These are phyloP conservation scores for Penicillium sp. DNA, from an alignment of 2,329 filamentous ascomycete species.

Conservation along the genomic window DNA sequence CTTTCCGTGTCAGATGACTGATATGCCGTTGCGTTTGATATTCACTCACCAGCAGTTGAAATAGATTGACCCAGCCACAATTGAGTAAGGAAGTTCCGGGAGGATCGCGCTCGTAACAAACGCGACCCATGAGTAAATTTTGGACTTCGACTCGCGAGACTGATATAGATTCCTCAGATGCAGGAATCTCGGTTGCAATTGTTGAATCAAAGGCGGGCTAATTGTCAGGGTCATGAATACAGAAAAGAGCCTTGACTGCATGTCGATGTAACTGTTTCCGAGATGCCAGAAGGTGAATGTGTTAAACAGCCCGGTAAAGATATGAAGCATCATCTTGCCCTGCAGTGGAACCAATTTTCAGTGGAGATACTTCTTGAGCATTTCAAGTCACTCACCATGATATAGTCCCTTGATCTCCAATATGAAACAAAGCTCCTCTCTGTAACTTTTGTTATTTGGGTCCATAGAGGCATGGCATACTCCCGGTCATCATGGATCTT, in stretches of 20 bases:
- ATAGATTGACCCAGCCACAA: constrained; percentile 67
- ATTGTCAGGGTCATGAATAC: constrained; percentile 78
- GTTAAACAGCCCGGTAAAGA: constrained; percentile 67
- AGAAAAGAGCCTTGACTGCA: constrained; percentile 73
- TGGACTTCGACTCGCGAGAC: constrained; percentile 72
- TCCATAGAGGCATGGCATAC: constrained; percentile 62
- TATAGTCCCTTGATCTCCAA: constrained; percentile 68
- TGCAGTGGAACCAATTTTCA: constrained; percentile 25
- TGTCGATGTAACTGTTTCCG: constrained; percentile 59
- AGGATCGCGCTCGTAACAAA: constrained; percentile 67
- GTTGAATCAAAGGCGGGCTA: constrained; percentile 72
- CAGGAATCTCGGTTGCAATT: constrained; percentile 73
- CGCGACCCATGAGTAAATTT: constrained; percentile 77
- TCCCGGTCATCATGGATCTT: constrained; percentile 57
- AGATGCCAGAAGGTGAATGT: constrained; percentile 71
- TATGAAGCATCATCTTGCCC: constrained; percentile 64
- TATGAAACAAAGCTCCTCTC: constrained; percentile 63
- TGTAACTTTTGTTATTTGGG: constrained; percentile 58
- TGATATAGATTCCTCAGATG: constrained; percentile 68
- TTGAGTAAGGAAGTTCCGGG: constrained; percentile 69
- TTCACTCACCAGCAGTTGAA: constrained; percentile 62
- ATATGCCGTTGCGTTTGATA: background rate
- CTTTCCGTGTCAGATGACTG: constrained; percentile 18
- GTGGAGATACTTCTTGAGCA: background rate
- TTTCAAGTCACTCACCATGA: constrained; percentile 29